Evolutionary conservation across 1,284 basidiomycete species (phyloP), one percentile per base, ranked within the genome.

Genomic region (Rhizopogon hawkerae): DNA sequence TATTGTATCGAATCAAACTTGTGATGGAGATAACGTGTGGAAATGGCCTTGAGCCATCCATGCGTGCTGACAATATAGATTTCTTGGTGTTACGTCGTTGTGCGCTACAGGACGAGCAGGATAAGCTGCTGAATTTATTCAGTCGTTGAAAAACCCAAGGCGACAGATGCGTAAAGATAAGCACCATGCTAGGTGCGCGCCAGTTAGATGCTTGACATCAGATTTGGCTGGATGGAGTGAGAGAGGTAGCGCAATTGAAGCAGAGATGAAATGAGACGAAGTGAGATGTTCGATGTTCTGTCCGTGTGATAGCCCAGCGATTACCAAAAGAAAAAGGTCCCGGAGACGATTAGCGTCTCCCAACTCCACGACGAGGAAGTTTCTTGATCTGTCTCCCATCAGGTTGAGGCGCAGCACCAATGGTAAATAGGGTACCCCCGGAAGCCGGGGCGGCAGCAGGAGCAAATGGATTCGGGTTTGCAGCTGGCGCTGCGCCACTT

Each of bases 391-490:
- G 69, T 38, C 81, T 70, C 11, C 55, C 56, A 39, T 66, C 60
- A n/a, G 61, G 54, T 5, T 66, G 58, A 10, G 78, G 72, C 9
- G 72, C 69, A 29, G 78, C 65, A 21, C 79, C 79, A 53, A 81
- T 81, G 5, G 78, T 82, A 54, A 82, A 82, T 35, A 81, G 52
- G 2, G 72, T 61, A 31, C 65, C 69, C 26, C 59, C 70, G 14
- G 64, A 57, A 9, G 64, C 59, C 5, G 67, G 57, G 7, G 68
- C 61, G 42, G 70, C 52, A 18, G 55, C 49, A 39, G 70, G 54
- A 9, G 66, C 56, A 51, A 77, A 79, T 9, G 70, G 68, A 34
- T 68, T 68, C 3, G 41, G 29, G 16, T 65, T 68, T 7, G 69
- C 61, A 35, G 73, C 61, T 18, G 67, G 54, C 6, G 65, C 52